Evolutionary conservation across 2,329 filamentous ascomycete species (phyloP), one percentile per base, ranked within the genome.

Genomic region (Graphilbum sp.): DNA sequence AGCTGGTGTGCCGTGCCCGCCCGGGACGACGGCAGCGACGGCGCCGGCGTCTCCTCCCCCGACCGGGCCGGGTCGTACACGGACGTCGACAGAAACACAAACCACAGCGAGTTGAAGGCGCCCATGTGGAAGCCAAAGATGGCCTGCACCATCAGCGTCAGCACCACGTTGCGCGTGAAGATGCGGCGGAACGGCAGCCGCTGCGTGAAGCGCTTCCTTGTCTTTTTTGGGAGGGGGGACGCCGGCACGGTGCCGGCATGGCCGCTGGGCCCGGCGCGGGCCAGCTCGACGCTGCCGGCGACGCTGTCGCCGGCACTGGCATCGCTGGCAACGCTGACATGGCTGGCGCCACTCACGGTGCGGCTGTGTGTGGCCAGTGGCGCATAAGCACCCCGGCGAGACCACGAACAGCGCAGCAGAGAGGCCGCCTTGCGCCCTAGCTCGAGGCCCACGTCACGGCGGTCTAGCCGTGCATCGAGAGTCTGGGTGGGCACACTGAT

Each of bases 51-150:
- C n/a, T n/a, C n/a, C n/a, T n/a, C n/a, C n/a, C n/a, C n/a, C n/a
- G n/a, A n/a, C 1, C 54, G 45, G 11, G 47, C 31, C 0, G 64
- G 61, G 47, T 64, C 56, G 44, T 63, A 72, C 5, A 77, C 74
- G 0, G 79, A 76, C 0, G 79, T 80, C 1, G 81, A 83, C 34
- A 87, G 65, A 54, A 87, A 86, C 36, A 84, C 66, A 43, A 82
- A 81, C 62, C 77, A 83, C 33, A 87, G 68, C 2, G 78, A 71
- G 51, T 82, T 79, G 61, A 85, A 87, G 21, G 79, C 77, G 42
- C 76, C 79, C 48, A 84, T 65, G 55, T 86, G 81, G 45, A 84
- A 71, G 16, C 75, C 71, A 35, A 85, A 67, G 41, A 85, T 66
- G 47, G 78, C 78, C 45, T 81, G 76, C 9, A 69, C 67, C n/a